Percentiles rank a stretch among this genome's conserved stretches.
phyloP scores from a whole-genome alignment of 305 asterid genomes.

The Solanum hybrid region DNA sequence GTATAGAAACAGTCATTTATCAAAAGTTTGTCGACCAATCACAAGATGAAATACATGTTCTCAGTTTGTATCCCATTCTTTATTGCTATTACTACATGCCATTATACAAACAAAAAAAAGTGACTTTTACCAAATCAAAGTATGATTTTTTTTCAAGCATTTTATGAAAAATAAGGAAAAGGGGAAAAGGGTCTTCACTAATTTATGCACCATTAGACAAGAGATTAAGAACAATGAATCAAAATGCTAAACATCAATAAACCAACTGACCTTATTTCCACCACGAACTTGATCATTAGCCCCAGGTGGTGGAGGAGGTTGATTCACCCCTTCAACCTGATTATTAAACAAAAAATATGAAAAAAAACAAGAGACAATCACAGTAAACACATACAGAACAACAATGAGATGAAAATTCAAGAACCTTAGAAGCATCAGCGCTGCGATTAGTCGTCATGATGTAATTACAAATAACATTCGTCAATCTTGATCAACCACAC shows the following conservation, averaged over 20 bases:
- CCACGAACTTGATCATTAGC: constrained; percentile 39
- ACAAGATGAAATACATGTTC: background rate
- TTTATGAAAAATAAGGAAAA: background rate
- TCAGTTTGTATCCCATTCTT: background rate
- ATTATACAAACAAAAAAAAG: background rate
- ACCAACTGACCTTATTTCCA: constrained; percentile 52
- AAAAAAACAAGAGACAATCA: background rate
- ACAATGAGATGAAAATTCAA: background rate
- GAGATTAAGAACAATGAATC: background rate
- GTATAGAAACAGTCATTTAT: background rate
- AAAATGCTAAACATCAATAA: background rate
- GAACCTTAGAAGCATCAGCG: constrained; percentile 48
- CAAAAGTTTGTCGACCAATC: background rate
- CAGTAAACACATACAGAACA: background rate
- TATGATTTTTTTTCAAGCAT: background rate
- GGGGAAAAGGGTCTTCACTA: background rate
- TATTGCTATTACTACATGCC: background rate
- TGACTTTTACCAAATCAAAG: background rate
- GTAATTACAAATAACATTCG: constrained; percentile 19
- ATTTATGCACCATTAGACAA: background rate
- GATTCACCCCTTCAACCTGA: constrained; percentile 58
- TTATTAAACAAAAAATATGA: constrained; percentile 1
- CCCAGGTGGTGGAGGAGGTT: constrained; percentile 44
- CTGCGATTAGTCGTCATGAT: constrained; percentile 55
- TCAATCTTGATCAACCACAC: constrained; percentile 14